A percentile compares a stretch with the other conserved stretches of the same genome.
phyloP scores from a whole-genome alignment of 257 asterid genomes.

The Pogostemon cablin region DNA sequence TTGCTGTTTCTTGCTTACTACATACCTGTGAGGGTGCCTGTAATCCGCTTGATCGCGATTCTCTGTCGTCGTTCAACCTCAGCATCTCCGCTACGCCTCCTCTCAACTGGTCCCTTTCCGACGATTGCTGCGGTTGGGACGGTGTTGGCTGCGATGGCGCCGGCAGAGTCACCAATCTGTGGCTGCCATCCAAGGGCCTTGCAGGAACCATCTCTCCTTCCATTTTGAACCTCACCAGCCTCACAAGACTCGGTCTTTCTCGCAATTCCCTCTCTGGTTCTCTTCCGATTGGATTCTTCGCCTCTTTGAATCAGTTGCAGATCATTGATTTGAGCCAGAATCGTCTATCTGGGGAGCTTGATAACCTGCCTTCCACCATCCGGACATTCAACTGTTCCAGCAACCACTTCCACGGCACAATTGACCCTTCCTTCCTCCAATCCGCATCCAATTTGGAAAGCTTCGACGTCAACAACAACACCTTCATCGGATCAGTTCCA shows the following conservation, averaged over 20 bases:
- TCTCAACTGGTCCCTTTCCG: constrained; percentile 57
- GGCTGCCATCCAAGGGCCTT: constrained; percentile 71
- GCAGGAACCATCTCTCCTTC: constrained; percentile 52
- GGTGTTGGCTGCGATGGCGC: constrained; percentile 71
- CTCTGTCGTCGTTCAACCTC: constrained; percentile 53
- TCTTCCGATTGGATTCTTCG: constrained; percentile 61
- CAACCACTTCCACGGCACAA: constrained; percentile 63
- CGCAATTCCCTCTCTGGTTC: constrained; percentile 61
- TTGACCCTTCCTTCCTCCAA: constrained; percentile 51
- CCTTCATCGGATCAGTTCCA: constrained; percentile 71
- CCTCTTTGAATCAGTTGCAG: constrained; percentile 41
- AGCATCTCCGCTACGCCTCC: constrained; percentile 50
- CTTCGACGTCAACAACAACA: constrained; percentile 78
- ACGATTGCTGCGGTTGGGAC: constrained; percentile 89
- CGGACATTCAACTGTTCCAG: constrained; percentile 62
- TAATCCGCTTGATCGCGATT: constrained; percentile 47
- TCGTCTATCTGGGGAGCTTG: constrained; percentile 59
- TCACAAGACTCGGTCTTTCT: constrained; percentile 64
- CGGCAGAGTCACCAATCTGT: constrained; percentile 55
- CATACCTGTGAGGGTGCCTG: constrained; percentile 56
- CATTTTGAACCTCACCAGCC: constrained; percentile 55
- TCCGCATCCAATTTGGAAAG: constrained; percentile 48
- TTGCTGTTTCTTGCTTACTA: constrained; percentile 33
- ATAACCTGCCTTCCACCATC: constrained; percentile 45
- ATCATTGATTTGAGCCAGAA: constrained; percentile 74